These are phyloP conservation scores for Suillus decipiens DNA, from an alignment of 768 basidiomycete species.

Conservation along the genomic window DNA sequence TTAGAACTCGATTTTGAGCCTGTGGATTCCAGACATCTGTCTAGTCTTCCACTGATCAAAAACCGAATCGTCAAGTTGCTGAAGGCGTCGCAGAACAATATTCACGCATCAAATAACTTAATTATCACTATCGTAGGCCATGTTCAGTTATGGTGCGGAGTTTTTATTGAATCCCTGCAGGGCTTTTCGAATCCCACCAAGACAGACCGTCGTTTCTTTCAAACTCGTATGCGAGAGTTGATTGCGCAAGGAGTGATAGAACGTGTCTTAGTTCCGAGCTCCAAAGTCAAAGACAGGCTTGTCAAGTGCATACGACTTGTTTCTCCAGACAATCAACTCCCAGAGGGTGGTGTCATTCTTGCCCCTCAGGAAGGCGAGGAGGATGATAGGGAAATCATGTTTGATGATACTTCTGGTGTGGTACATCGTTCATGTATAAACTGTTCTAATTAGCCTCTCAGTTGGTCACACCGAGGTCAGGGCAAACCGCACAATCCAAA, in stretches of 20 bases:
- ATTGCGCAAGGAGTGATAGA: conserved; percentile 75
- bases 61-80: conserved; percentile 72
- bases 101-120: conserved; percentile 75
- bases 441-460: conserved; percentile 15
- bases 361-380: conserved; percentile 38
- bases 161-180: conserved; percentile 37
- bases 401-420: conserved; percentile 38
- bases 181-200: conserved; percentile 76
- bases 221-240: conserved; percentile 70
- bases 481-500: conserved; percentile 69
- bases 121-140: conserved; percentile 70
- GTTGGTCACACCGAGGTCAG: conserved; percentile 47
- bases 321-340: conserved; percentile 37
- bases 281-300: conserved; percentile 44
- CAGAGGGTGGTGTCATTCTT: conserved; percentile 38
- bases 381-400: conserved; percentile 36
- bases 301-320: conserved; percentile 72
- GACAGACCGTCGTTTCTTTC: conserved; percentile 82
- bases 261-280: conserved; percentile 67
- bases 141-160: conserved; percentile 4
- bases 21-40: conserved; percentile 76
- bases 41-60: conserved; percentile 71
- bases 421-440: conserved; percentile 8
- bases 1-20: conserved; percentile 59
- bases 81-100: conserved; percentile 65